A percentile compares a stretch with the other conserved stretches of the same genome.
These are phyloP conservation scores for Hymenoscyphus occultus DNA, from an alignment of 2,329 filamentous ascomycete genomes.

Conservation along the genomic window DNA sequence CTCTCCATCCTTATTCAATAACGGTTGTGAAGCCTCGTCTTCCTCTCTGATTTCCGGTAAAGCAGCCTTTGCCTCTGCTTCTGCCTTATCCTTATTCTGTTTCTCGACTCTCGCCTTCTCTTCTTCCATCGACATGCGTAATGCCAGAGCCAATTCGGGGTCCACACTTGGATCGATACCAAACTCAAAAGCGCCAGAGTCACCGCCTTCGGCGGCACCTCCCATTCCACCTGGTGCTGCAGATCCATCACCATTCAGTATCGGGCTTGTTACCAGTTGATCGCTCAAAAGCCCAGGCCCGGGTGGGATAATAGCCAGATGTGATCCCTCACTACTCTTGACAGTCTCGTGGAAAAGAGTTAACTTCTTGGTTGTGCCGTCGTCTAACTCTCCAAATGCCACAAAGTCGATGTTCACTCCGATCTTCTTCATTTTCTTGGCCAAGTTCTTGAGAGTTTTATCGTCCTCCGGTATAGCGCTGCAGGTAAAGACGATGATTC, in stretches of 20 bases:
- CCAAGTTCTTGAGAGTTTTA: conserved; percentile 81
- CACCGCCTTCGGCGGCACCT: conserved; percentile 49
- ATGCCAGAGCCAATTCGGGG: conserved; percentile 87
- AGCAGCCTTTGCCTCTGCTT: conserved; percentile 67
- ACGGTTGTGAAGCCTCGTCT: conserved; percentile 61
- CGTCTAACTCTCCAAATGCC: conserved; percentile 88
- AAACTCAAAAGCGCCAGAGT: conserved; percentile 70
- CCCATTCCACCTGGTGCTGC: conserved; percentile 53
- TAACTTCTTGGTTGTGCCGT: conserved; percentile 88
- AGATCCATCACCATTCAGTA: conserved; percentile 78
- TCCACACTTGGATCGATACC: conserved; percentile 89
- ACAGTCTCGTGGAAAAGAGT: conserved; percentile 91
- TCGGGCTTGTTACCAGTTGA: conserved; percentile 83
- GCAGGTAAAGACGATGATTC: conserved; percentile 96
- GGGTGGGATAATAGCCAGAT: conserved; percentile 86
- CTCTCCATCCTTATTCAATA: conserved; percentile 63
- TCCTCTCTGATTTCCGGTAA: conserved; percentile 83
- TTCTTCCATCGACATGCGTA: conserved; percentile 98
- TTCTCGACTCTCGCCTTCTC: conserved; percentile 93
- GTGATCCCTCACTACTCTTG: conserved; percentile 85
- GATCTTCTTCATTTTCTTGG: conserved; percentile 99
- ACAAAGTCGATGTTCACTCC: conserved; percentile 93
- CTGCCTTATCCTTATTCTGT: conserved; percentile 72
- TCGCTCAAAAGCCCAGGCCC: conserved; percentile 91
- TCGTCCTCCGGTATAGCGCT: conserved; percentile 87